These are phyloP conservation scores for Sporothrix inflata DNA, from an alignment of 2,329 filamentous ascomycete genomes.

Conservation along the genomic window DNA sequence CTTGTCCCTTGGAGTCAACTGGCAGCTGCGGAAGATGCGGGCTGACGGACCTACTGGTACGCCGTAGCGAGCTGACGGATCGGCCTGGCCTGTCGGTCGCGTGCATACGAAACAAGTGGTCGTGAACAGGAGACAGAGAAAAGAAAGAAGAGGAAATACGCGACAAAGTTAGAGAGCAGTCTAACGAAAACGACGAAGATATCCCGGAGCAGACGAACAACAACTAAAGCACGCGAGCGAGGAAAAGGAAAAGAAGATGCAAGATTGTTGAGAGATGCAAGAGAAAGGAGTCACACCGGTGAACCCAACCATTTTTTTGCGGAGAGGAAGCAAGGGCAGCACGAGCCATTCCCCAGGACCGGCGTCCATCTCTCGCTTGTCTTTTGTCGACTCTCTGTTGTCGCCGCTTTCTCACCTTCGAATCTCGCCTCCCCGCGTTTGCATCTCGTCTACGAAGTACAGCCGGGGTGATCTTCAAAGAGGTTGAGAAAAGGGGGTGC, in stretches of 20 bases:
- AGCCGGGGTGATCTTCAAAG: not conserved
- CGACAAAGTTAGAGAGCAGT: not conserved
- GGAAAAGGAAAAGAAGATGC: not conserved
- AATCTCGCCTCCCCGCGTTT: not conserved
- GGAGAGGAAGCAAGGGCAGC: not conserved
- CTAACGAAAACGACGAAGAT: not conserved
- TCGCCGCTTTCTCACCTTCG: not conserved
- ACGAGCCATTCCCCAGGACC: not conserved
- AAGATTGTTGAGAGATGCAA: not conserved
- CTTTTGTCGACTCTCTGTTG: not conserved
- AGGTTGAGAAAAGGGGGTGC: not conserved
- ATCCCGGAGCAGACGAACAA: not conserved
- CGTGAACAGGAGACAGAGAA: not conserved
- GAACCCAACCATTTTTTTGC: not conserved
- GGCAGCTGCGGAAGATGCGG: slow-evolving; percentile 4
- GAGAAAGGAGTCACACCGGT: not conserved
- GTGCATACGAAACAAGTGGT: not conserved
- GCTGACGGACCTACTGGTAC: not conserved
- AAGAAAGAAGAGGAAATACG: not conserved
- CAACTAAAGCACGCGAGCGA: not conserved
- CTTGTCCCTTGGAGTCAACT: not conserved
- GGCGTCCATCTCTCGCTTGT: not conserved
- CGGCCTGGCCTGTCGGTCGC: not conserved
- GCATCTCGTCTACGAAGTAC: not conserved
- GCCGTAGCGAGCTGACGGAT: slow-evolving; percentile 5